These are phyloP conservation scores for Mycena capillaripes DNA, from an alignment of 768 basidiomycete genomes.

Conservation along the genomic window DNA sequence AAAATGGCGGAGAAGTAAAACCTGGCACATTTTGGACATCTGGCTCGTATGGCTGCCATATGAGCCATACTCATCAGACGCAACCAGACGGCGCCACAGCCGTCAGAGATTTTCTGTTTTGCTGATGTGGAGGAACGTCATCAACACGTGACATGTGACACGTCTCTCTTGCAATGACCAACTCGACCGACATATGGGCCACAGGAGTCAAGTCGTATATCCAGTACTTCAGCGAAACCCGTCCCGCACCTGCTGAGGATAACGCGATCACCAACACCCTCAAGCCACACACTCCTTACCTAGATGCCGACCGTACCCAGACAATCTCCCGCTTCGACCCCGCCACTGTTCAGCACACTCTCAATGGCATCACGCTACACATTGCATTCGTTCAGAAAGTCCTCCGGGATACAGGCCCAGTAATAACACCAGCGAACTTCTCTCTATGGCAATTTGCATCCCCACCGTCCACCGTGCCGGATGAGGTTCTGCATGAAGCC, in stretches of 20 bases:
- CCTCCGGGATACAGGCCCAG: background rate
- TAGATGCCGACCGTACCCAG: background rate
- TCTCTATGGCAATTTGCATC: conserved; percentile 1
- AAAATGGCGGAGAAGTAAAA: too few relatives aligned
- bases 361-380: background rate
- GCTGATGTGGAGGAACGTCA: too few relatives aligned
- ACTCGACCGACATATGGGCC: conserved; percentile 12
- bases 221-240: conserved; percentile 1
- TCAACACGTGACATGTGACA: too few relatives aligned
- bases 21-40: too few relatives aligned
- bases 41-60: too few relatives aligned
- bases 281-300: background rate
- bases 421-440: background rate
- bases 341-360: background rate
- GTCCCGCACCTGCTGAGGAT: conserved; percentile 14
- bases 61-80: too few relatives aligned
- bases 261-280: background rate
- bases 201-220: conserved; percentile 6
- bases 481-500: background rate
- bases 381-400: conserved; percentile 2
- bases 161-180: conserved; percentile 3
- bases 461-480: background rate
- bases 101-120: too few relatives aligned
- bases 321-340: background rate
- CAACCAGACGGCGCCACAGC: too few relatives aligned